Evolutionary conservation across 148 eudicot species (phyloP), one percentile per base, ranked within the genome.

Genomic region (Rhododendron vialii): DNA sequence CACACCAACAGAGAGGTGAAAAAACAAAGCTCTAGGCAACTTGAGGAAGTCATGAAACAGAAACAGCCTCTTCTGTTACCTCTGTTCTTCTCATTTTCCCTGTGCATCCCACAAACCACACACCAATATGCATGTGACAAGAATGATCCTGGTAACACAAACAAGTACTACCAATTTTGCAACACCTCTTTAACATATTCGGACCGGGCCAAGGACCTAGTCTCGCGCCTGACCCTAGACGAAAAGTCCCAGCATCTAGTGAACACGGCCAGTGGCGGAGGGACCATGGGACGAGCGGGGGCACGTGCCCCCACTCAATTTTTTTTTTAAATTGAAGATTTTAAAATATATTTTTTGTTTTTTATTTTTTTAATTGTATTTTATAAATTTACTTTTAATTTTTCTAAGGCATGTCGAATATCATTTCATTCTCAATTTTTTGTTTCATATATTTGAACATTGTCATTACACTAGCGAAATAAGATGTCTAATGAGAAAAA

Each of bases 191-290:
- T 90, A 18, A 87, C 94, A 1, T 86, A 87, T 18, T 14, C 51
- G 4, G 83, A 75, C 14, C 90, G 91, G 36, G 94, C 88, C 84
- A 80, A 85, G 48, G 94, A 93, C 89, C 85, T 93, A 12, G 86
- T 93, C 30, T 84, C 90, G 1, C 91, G 92, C 7, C 90, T 93
- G 50, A 90, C 89, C 7, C 82, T 93, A 11, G 73, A 82, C 2
- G 95, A 92, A 82, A 93, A 93, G 55, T 88, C 85, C 4, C 45
- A 78, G 13, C 92, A 92, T 26, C 86, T 93, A 41, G 92, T 88
- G 3, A 91, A 89, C 88, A 50, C 13, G 18, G 92, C 94, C 38
- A n/a, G n/a, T n/a, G n/a, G n/a, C n/a, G n/a, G n/a, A n/a, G n/a
- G n/a, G n/a, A n/a, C n/a, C n/a, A n/a, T n/a, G n/a, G n/a, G n/a